These are phyloP conservation scores for Aphanomyces euteiches DNA, from an alignment of 352 stramenopile species.

Conservation along the genomic window DNA sequence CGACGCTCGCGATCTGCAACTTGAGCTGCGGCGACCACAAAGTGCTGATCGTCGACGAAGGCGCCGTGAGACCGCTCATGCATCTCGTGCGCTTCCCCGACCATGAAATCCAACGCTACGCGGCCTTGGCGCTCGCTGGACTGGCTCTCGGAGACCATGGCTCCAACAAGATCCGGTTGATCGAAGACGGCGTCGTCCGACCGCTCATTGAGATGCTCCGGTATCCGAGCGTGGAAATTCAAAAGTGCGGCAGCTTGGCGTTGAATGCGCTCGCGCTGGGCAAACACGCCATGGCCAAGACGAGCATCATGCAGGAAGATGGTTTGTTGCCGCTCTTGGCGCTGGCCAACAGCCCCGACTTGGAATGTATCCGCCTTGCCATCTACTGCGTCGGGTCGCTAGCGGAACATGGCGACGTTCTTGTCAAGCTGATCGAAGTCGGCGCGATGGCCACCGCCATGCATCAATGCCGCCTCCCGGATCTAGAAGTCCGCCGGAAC, in stretches of 20 bases:
- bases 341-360: conserved; percentile 80
- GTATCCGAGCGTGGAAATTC: conserved; percentile 92
- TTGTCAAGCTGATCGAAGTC: conserved; percentile 88
- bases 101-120: conserved; percentile 94
- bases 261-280: conserved; percentile 90
- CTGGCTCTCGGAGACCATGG: conserved; percentile 89
- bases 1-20: conserved; percentile 94
- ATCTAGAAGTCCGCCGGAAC: conserved; percentile 90
- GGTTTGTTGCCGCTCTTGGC: conserved; percentile 85
- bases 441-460: conserved; percentile 81
- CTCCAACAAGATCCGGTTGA: conserved; percentile 90
- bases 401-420: conserved; percentile 88
- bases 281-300: conserved; percentile 82
- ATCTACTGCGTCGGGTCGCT: conserved; percentile 93
- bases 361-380: conserved; percentile 86
- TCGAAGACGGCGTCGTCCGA: conserved; percentile 89
- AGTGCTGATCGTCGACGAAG: conserved; percentile 87
- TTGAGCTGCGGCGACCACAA: conserved; percentile 82
- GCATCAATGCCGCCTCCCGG: conserved; percentile 63
- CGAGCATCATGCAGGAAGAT: conserved; percentile 86
- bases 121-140: conserved; percentile 87
- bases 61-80: conserved; percentile 88
- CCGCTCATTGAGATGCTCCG: conserved; percentile 90
- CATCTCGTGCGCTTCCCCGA: conserved; percentile 94
- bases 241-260: conserved; percentile 89